These are phyloP conservation scores for Apiospora phragmitis DNA, from an alignment of 2,329 filamentous ascomycete genomes.

Conservation along the genomic window DNA sequence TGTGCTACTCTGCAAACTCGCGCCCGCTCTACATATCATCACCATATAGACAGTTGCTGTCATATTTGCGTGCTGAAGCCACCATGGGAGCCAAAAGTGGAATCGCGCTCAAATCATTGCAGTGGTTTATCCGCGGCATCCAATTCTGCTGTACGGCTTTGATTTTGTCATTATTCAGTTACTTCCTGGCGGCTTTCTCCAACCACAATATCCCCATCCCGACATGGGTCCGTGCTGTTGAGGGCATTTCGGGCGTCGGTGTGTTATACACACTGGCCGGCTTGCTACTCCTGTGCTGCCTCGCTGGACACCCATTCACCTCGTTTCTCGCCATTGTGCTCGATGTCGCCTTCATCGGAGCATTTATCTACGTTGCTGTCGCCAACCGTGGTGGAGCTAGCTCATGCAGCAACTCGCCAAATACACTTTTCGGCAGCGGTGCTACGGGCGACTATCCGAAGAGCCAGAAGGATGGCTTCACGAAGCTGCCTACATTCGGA, in stretches of 20 bases:
- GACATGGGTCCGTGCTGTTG: constrained; percentile 69
- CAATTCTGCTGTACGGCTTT: constrained; percentile 73
- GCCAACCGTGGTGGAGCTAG: constrained; percentile 69
- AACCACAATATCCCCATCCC: constrained; percentile 65
- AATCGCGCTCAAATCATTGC: constrained; percentile 65
- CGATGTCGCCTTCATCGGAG: constrained; percentile 73
- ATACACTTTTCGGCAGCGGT: constrained; percentile 70
- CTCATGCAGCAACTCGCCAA: constrained; percentile 60
- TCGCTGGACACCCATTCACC: constrained; percentile 74
- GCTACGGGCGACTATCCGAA: constrained; percentile 48
- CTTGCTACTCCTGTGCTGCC: constrained; percentile 74
- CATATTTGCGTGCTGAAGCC: background rate
- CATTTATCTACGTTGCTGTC: constrained; percentile 79
- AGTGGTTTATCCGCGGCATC: constrained; percentile 72
- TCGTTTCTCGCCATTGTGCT: constrained; percentile 73
- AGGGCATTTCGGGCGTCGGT: constrained; percentile 74
- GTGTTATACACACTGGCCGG: constrained; percentile 73
- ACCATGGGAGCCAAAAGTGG: constrained; percentile 57
- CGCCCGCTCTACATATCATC: background rate
- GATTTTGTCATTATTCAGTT: constrained; percentile 77
- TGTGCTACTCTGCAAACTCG: background rate
- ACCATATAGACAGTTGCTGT: background rate
- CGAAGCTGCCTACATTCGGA: constrained; percentile 45
- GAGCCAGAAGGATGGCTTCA: constrained; percentile 51
- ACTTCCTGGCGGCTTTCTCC: constrained; percentile 75